Conservation (phyloP, 495 filamentous ascomycete genomes). For the Gamarada debralockiae region DNA sequence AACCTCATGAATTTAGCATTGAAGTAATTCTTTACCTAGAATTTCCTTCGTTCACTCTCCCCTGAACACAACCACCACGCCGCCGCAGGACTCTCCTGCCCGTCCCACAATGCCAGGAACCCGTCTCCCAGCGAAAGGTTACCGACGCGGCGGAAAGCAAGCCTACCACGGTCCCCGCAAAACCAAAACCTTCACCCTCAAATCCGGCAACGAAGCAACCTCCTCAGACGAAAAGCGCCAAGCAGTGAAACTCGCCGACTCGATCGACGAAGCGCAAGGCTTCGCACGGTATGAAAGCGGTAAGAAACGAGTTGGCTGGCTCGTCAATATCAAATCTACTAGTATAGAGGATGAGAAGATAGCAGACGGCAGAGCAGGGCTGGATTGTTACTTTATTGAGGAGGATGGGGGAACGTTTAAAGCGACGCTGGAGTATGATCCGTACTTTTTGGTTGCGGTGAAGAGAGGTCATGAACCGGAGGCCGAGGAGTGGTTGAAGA, state of each 20-base stretch:
- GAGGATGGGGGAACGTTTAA: conserved; percentile 94
- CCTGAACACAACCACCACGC: conserved; percentile 4
- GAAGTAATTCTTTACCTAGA: conserved; percentile 25
- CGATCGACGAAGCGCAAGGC: conserved; percentile 91
- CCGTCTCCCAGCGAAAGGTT: conserved; percentile 44
- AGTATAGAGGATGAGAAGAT: conserved; percentile 80
- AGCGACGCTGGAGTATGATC: conserved; percentile 92
- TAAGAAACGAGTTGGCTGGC: conserved; percentile 82
- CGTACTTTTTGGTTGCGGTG: conserved; percentile 91
- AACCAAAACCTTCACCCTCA: conserved; percentile 74
- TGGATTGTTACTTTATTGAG: conserved; percentile 97
- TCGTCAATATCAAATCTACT: conserved; percentile 92
- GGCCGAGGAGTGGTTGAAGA: conserved; percentile 91
- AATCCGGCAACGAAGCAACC: conserved; percentile 69
- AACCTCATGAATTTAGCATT: too few relatives aligned
- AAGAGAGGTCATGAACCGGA: conserved; percentile 85
- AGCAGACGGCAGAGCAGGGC: conserved; percentile 62
- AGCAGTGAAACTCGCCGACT: conserved; percentile 74
- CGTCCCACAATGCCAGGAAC: conserved; percentile 23
- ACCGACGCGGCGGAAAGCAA: conserved; percentile 43
- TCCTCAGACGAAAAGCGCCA: conserved; percentile 83
- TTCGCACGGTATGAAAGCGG: conserved; percentile 92
- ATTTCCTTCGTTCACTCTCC: conserved; percentile 2
- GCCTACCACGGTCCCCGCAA: conserved; percentile 48
- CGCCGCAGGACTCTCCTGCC: conserved; percentile 4